Evolutionary conservation across 2,329 filamentous ascomycete genomes (phyloP), one percentile per base, ranked within the genome.

Genomic region (Monosporascus sp.): DNA sequence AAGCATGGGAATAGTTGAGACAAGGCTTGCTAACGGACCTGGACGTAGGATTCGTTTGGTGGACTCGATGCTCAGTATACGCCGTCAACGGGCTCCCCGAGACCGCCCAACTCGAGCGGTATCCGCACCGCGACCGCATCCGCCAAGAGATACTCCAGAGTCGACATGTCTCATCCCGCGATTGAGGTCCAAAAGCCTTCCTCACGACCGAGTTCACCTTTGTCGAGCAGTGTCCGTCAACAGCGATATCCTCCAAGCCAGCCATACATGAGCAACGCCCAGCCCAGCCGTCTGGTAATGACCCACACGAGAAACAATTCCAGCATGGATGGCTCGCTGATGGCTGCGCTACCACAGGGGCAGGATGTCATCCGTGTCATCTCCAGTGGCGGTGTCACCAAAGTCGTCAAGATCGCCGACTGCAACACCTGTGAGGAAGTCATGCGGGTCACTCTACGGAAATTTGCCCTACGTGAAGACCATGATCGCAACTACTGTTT

Each of bases 401-500:
- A 96, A 66, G 92, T 97, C 24, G 86, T 99, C 65, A 94, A 94
- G 70, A 91, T 97, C 60, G 88, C 90, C 59, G 89, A 89, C 59
- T 97, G 92, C 78, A 91, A 86, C 66, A 94, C 88, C 5, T 89
- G 90, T 56, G 94, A 97, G 65, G 91, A 97, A 61, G 89, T 97
- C 50, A 93, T 97, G 77, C 81, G 91, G 46, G 88, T 90, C 56
- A 96, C 94, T 0, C 74, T 97, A 45, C 85, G 88, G 61, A 97
- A 97, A 70, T 89, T 96, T 58, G 85, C 86, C 41, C 80, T 96
- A 31, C 89, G 91, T 22, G 91, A 96, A 66, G 89, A 93, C 57
- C 91, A 97, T 65, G 89, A 94, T 68, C 85, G 91, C 64, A 96
- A 95, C 66, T 97, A 96, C 73, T 97, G 92, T 75, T 97, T 99